Percentiles rank a stretch among this genome's conserved stretches.
Conservation (phyloP, 805 yeast genomes). For the Monosporozyma yasuniensis region DNA sequence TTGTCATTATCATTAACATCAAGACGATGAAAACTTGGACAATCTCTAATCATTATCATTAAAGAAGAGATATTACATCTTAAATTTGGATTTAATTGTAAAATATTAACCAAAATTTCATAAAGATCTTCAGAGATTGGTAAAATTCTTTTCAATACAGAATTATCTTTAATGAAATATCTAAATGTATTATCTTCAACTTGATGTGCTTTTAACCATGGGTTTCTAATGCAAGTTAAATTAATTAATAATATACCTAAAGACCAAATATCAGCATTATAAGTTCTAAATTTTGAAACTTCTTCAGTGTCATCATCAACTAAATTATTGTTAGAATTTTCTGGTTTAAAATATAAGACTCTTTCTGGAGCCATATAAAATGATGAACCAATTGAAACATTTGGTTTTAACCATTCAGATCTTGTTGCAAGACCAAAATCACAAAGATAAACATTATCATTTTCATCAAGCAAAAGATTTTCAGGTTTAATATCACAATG, state of each 20-base stretch:
- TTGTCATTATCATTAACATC: slow-evolving; percentile 2
- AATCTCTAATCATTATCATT: slow-evolving; percentile 8
- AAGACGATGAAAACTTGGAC: slow-evolving; percentile 10
- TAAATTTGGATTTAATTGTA: slow-evolving; percentile 29
- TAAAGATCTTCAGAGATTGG: slow-evolving; percentile 64
- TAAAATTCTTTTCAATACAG: slow-evolving; percentile 53
- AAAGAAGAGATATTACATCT: slow-evolving; percentile 21
- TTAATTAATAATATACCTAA: slow-evolving; percentile 74
- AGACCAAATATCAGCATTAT: slow-evolving; percentile 82
- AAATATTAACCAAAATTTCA: slow-evolving; percentile 34
- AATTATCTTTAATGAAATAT: slow-evolving; percentile 48
- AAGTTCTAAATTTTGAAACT: slow-evolving; percentile 40
- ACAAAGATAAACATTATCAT: slow-evolving; percentile 49
- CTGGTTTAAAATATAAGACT: slow-evolving; percentile 22
- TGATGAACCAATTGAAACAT: slow-evolving; percentile 76
- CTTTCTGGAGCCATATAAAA: slow-evolving; percentile 94
- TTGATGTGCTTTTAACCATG: slow-evolving; percentile 78
- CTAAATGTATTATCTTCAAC: slow-evolving; percentile 53
- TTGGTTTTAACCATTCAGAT: slow-evolving; percentile 48
- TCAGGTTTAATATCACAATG: slow-evolving; percentile 97
- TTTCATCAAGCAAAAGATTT: slow-evolving; percentile 66
- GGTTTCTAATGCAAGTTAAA: slow-evolving; percentile 74
- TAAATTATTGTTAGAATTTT: not conserved
- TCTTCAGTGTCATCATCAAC: not conserved
- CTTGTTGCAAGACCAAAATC: slow-evolving; percentile 88